Percentiles rank a stretch among this genome's conserved stretches.
phyloP scores from a whole-genome alignment of 1,139 yeast species.

The Pichia sp. region DNA sequence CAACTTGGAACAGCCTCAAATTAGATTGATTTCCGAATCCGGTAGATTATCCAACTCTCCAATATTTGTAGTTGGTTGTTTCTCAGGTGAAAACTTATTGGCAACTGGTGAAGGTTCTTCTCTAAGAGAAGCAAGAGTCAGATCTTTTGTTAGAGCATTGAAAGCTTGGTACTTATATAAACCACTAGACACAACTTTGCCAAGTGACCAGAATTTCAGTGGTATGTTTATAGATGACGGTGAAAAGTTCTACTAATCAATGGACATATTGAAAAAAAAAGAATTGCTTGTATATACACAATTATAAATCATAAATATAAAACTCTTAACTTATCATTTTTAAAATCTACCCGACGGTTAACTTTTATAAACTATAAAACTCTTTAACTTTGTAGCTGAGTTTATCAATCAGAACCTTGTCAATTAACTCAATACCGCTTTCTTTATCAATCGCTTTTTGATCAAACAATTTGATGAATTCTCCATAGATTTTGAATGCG shows the following conservation, averaged over 20 bases:
- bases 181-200: slow-evolving; percentile 55
- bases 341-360: no score
- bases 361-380: background rate
- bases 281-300: no score
- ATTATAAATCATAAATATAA: no score
- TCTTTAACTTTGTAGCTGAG: slow-evolving; percentile 10
- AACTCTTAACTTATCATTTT: no score
- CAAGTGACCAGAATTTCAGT: slow-evolving; percentile 49
- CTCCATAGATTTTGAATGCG: slow-evolving; percentile 16
- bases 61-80: slow-evolving; percentile 85
- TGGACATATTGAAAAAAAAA: no score
- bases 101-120: slow-evolving; percentile 98
- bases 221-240: slow-evolving; percentile 45
- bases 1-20: slow-evolving; percentile 65
- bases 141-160: slow-evolving; percentile 87
- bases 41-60: slow-evolving; percentile 86
- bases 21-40: slow-evolving; percentile 84
- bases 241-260: slow-evolving; percentile 32
- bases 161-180: slow-evolving; percentile 88
- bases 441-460: slow-evolving; percentile 11
- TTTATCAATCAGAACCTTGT: slow-evolving; percentile 18
- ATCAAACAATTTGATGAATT: slow-evolving; percentile 12
- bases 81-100: slow-evolving; percentile 70
- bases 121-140: slow-evolving; percentile 80
- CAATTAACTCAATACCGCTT: slow-evolving; percentile 18